Evolutionary conservation across 306 rosid genomes (phyloP).

Genomic region (Neltuma alba): DNA sequence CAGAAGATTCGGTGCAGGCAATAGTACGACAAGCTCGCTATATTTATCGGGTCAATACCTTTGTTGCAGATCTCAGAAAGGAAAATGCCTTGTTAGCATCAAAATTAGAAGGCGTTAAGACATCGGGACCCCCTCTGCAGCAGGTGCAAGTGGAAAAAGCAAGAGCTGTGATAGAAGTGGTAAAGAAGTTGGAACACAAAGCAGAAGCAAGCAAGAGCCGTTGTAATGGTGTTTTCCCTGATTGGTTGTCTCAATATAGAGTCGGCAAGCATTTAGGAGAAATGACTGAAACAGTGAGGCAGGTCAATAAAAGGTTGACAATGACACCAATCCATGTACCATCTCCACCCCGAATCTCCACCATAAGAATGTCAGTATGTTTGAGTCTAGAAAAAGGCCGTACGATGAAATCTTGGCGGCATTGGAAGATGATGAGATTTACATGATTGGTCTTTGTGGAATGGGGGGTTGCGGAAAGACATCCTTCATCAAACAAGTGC

Average conservation of each 20-base stretch:
- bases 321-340: background rate
- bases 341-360: background rate
- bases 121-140: no score
- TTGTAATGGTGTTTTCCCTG: background rate
- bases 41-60: no score
- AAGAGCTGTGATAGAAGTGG: background rate
- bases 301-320: background rate
- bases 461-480: conserved; percentile 4
- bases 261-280: background rate
- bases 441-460: background rate
- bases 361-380: background rate
- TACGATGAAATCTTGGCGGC: background rate
- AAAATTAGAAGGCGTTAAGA: background rate
- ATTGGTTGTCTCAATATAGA: background rate
- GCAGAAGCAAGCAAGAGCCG: background rate
- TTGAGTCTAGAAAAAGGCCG: background rate
- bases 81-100: background rate
- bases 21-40: background rate
- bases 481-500: background rate
- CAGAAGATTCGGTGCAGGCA: background rate
- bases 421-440: background rate
- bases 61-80: background rate
- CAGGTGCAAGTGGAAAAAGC: background rate
- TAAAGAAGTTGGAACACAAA: background rate
- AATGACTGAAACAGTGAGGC: background rate